Evolutionary conservation across 768 basidiomycete species (phyloP).

Genomic region (Coprinellus aureogranulatus): DNA sequence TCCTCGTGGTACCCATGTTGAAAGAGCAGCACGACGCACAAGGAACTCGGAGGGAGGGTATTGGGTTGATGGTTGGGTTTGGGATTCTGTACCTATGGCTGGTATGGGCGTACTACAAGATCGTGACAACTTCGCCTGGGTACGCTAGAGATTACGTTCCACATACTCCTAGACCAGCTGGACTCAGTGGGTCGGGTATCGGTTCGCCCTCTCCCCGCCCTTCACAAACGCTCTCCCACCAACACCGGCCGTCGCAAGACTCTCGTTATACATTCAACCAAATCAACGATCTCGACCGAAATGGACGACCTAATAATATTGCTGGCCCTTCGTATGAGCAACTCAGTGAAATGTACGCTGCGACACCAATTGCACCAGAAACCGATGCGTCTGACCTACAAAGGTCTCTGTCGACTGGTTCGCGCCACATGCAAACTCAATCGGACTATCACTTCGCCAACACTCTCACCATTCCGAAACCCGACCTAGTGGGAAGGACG

Average conservation of each 20-base stretch:
- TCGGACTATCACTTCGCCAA: too few relatives aligned
- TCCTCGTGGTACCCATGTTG: constrained; percentile 74
- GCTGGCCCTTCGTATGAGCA: constrained; percentile 46
- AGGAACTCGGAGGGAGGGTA: constrained; percentile 53
- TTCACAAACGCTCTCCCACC: background rate
- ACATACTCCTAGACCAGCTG: background rate
- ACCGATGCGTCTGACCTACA: too few relatives aligned
- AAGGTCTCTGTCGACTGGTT: too few relatives aligned
- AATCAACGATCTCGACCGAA: background rate
- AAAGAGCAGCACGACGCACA: constrained; percentile 38
- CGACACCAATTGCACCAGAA: too few relatives aligned
- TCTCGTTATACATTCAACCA: background rate
- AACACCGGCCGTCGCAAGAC: background rate
- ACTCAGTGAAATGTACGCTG: constrained; percentile 14
- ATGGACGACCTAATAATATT: constrained; percentile 27
- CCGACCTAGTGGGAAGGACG: background rate
- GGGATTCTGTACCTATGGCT: constrained; percentile 63
- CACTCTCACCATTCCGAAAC: background rate
- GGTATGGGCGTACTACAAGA: constrained; percentile 75
- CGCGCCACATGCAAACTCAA: too few relatives aligned
- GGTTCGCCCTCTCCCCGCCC: background rate
- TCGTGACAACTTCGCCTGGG: constrained; percentile 66
- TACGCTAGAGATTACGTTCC: constrained; percentile 56
- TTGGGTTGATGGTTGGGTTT: constrained; percentile 65
- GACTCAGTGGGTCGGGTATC: background rate